Conservation (phyloP, 345 rosid genomes). For the Populus ilicifolia region DNA sequence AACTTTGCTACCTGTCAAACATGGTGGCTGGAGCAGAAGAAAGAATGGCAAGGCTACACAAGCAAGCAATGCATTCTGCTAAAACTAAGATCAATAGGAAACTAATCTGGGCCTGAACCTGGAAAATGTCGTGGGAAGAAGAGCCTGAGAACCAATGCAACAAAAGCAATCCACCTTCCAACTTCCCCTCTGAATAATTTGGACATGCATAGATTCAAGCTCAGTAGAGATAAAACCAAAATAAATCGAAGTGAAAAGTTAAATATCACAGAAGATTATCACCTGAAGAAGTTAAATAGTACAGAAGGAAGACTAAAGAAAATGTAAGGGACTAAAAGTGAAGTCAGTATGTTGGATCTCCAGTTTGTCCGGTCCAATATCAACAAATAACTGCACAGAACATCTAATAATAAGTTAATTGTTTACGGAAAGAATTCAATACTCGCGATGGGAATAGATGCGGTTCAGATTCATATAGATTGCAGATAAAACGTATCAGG, state of each 20-base stretch:
- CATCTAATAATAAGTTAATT: background rate
- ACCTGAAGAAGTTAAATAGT: conserved; percentile 77
- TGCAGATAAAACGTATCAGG: too few relatives aligned
- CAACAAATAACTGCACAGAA: conserved; percentile 62
- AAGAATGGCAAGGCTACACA: background rate
- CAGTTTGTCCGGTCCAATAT: conserved; percentile 90
- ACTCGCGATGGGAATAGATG: too few relatives aligned
- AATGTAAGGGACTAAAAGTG: conserved; percentile 82
- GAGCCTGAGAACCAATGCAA: conserved; percentile 62
- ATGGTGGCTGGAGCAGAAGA: background rate
- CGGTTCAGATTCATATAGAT: too few relatives aligned
- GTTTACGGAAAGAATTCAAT: background rate
- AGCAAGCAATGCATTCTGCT: background rate
- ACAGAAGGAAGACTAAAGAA: conserved; percentile 71
- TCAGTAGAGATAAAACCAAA: background rate
- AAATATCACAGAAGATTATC: conserved; percentile 4
- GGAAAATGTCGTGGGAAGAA: conserved; percentile 78
- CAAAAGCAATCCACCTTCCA: conserved; percentile 88
- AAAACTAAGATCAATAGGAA: background rate
- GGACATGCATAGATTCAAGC: background rate
- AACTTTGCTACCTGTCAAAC: background rate
- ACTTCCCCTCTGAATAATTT: conserved; percentile 57
- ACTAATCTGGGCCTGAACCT: conserved; percentile 37
- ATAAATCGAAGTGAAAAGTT: background rate
- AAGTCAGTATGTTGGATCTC: conserved; percentile 89